phyloP scores from a whole-genome alignment of 306 rosid genomes.

The Casuarina glauca region DNA sequence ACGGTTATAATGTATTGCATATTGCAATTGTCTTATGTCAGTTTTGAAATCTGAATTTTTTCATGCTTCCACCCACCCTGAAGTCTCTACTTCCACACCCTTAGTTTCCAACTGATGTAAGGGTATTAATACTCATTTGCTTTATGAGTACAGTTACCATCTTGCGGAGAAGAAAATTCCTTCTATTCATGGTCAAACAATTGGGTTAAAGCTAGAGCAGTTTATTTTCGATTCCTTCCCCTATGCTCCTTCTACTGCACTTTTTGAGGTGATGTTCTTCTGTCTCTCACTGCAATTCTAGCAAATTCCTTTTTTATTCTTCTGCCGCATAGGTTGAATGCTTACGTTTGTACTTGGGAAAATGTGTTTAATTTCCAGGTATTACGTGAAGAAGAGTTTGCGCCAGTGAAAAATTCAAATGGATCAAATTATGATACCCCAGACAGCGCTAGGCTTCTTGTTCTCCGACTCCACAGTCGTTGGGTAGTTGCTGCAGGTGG shows the following conservation, averaged over 20 bases:
- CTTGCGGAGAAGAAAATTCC: constrained; percentile 97
- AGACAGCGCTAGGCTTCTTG: constrained; percentile 90
- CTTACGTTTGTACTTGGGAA: constrained; percentile 12
- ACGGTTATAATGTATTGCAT: neutral
- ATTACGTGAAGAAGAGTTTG: constrained; percentile 92
- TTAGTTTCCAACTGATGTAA: constrained; percentile 9
- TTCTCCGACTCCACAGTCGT: constrained; percentile 94
- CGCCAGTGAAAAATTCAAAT: constrained; percentile 92
- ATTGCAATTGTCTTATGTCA: neutral
- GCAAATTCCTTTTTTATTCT: constrained; percentile 12
- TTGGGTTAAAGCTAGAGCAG: constrained; percentile 90
- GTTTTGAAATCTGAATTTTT: neutral
- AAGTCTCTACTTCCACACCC: neutral
- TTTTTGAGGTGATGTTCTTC: constrained; percentile 75
- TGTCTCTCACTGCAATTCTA: constrained; percentile 3
- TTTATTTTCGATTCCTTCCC: constrained; percentile 97
- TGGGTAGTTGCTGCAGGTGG: constrained; percentile 99
- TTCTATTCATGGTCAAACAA: constrained; percentile 70
- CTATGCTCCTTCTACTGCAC: constrained; percentile 95
- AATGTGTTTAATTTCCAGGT: constrained; percentile 50
- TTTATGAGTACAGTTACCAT: constrained; percentile 70
- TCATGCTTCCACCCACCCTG: neutral
- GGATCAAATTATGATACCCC: constrained; percentile 95
- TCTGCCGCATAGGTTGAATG: constrained; percentile 16
- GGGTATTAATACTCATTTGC: constrained; percentile 26